A percentile compares a stretch with the other conserved stretches of the same genome.
These are phyloP conservation scores for Pilaira anomala DNA, from an alignment of 192 early-diverging fungal species.

Conservation along the genomic window DNA sequence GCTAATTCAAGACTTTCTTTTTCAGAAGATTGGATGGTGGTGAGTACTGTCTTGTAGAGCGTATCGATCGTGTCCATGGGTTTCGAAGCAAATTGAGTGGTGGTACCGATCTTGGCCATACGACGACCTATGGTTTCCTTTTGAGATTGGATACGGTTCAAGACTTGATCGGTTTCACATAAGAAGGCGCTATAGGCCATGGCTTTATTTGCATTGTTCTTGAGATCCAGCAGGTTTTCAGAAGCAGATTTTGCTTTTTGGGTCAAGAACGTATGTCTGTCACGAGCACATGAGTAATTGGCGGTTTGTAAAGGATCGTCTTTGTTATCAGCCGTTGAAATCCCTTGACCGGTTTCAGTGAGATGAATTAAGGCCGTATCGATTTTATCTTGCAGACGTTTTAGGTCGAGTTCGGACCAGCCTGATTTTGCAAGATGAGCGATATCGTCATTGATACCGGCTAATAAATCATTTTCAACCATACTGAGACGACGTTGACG, in stretches of 20 bases:
- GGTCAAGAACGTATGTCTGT: conserved; percentile 6
- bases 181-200: conserved; percentile 18
- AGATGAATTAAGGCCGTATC: neutral
- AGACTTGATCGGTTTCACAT: neutral
- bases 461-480: conserved; percentile 16
- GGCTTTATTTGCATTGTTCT: conserved; percentile 14
- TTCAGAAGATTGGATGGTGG: neutral
- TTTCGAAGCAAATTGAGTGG: neutral
- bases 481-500: conserved; percentile 23
- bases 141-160: conserved; percentile 1
- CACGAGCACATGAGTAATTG: conserved; percentile 26
- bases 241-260: conserved; percentile 2
- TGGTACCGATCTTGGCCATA: neutral
- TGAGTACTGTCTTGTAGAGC: neutral
- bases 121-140: neutral
- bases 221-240: neutral
- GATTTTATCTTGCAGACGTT: conserved; percentile 7
- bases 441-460: conserved; percentile 6
- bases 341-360: neutral
- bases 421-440: conserved; percentile 6
- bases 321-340: neutral
- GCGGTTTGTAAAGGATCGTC: conserved; percentile 28
- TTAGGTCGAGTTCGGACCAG: conserved; percentile 7
- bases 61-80: neutral
- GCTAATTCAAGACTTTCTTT: neutral